Evolutionary conservation across 768 basidiomycete species (phyloP), one percentile per base, ranked within the genome.

Genomic region (Rhodocollybia butyracea): DNA sequence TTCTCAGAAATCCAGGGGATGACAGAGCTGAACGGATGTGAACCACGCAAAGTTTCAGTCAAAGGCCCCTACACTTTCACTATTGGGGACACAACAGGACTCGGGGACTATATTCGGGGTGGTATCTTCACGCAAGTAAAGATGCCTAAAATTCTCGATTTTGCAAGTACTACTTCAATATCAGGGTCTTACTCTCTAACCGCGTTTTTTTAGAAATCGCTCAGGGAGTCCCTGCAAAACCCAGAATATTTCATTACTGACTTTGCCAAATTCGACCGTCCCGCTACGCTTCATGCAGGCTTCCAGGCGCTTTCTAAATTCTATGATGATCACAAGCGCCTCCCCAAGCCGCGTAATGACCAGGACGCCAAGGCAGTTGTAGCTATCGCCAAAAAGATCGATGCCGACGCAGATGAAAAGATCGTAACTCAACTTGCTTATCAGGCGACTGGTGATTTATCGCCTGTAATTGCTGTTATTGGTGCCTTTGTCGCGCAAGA

Each of bases 401-500:
- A 91, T 32, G 66, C 77, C 10, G 87, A 95, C 46, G 84, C 81
- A 12, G 82, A 97, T 61, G 90, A 95, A 65, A 90, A 91, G 64
- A 67, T 91, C 21, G 66, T 98, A 21, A 82, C 83, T 46, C 92
- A 97, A 68, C 76, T 99, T 8, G 76, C 95, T 1, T 98, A 85
- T 72, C 95, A 99, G 68, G 94, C 97, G 0, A 78, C 82, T 11
- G 97, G 97, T 2, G 92, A 97, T 64, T 66, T 99, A 32, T 80
- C 94, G 19, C 96, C 97, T 15, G 74, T 98, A 56, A 83, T 89
- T 55, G 96, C 97, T 17, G 94, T 98, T 48, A 81, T 98, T 57
- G 97, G 97, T 60, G 97, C 94, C 3, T 98, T 98, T 65, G 94
- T 98, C 52, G 97, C 96, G 7, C 97, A 99, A 70, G 97, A 99